phyloP scores from a whole-genome alignment of 129 eudicot genomes.

The Centaurea solstitialis region DNA sequence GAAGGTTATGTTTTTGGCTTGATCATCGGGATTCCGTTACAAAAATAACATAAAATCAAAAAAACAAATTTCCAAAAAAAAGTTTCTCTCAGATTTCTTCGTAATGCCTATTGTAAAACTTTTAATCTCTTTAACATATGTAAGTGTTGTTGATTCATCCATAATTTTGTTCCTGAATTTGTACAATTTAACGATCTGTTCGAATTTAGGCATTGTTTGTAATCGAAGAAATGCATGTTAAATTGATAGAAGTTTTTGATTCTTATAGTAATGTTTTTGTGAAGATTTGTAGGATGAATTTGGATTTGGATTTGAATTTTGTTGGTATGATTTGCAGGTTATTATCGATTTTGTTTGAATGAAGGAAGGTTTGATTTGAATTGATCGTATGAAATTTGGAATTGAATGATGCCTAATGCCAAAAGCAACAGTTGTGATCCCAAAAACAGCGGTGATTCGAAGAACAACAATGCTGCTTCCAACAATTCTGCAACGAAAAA shows the following conservation, averaged over 20 bases:
- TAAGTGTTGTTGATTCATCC: not conserved
- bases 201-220: not conserved
- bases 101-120: not conserved
- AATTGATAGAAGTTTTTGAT: too few relatives aligned
- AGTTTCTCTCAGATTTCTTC: constrained; percentile 16
- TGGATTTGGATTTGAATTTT: constrained; percentile 4
- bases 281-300: not conserved
- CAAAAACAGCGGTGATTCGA: too few relatives aligned
- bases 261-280: too few relatives aligned
- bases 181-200: not conserved
- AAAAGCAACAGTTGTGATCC: constrained; percentile 29
- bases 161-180: not conserved
- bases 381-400: not conserved
- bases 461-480: too few relatives aligned
- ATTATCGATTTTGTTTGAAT: constrained; percentile 11
- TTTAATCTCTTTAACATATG: constrained; percentile 3
- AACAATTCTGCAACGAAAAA: too few relatives aligned
- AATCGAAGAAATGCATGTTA: not conserved
- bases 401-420: constrained; percentile 37
- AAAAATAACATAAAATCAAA: constrained; percentile 10
- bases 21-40: constrained; percentile 36
- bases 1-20: constrained; percentile 26
- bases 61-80: constrained; percentile 2
- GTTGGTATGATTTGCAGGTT: constrained; percentile 29
- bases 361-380: not conserved